Percentiles rank a stretch among this genome's conserved stretches.
Conservation (phyloP, 163 green algal genomes). For the Chloromonas sp. region DNA sequence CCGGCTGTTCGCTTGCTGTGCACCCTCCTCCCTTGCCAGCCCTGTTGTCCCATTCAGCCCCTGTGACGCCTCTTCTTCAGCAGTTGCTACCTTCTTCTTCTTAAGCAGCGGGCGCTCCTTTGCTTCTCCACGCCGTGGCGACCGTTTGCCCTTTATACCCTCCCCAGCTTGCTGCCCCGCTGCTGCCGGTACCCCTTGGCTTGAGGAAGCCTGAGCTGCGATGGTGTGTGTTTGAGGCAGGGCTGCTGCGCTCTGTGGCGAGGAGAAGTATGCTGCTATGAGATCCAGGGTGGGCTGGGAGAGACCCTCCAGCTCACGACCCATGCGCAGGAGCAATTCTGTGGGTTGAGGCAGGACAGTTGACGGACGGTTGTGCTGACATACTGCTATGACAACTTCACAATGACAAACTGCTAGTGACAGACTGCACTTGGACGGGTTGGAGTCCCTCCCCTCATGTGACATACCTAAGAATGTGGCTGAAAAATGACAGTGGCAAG, state of each 20-base stretch:
- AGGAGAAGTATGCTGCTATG: constrained; percentile 6
- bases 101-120: background rate
- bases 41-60: no score
- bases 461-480: no score
- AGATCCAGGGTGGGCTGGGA: constrained; percentile 31
- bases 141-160: background rate
- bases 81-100: background rate
- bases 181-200: background rate
- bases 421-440: no score
- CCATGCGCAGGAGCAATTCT: constrained; percentile 45
- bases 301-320: constrained; percentile 57
- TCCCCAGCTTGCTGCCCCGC: background rate
- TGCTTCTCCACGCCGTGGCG: background rate
- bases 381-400: no score
- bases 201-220: background rate
- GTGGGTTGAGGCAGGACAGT: background rate
- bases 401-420: no score
- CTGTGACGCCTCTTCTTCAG: no score
- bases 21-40: no score
- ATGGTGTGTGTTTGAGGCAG: background rate
- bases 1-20: no score
- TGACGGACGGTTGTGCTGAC: no score
- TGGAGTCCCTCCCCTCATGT: background rate
- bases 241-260: background rate
- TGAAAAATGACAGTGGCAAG: no score